phyloP scores from a whole-genome alignment of 805 yeast species.

The Saccharomycopsis babjevae region DNA sequence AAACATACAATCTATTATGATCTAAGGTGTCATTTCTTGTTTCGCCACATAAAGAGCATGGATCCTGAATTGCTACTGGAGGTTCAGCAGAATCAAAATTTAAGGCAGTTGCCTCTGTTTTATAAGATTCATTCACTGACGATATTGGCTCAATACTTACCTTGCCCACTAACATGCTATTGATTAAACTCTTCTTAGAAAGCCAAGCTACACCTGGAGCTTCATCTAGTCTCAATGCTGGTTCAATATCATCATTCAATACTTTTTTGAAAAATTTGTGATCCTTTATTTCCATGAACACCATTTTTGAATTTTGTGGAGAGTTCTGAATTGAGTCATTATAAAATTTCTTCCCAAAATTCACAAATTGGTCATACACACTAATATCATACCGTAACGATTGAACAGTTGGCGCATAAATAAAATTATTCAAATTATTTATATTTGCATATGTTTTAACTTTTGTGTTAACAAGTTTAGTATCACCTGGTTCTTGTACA shows the following conservation, averaged over 20 bases:
- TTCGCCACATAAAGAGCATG: conserved; percentile 85
- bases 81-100: conserved; percentile 10
- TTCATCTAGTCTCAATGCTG: conserved; percentile 28
- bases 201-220: conserved; percentile 59
- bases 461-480: background rate
- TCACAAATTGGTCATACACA: conserved; percentile 8
- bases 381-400: conserved; percentile 16
- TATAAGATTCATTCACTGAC: conserved; percentile 58
- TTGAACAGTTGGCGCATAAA: conserved; percentile 19
- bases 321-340: conserved; percentile 9
- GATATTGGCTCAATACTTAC: conserved; percentile 81
- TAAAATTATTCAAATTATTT: conserved; percentile 7
- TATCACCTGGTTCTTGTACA: background rate
- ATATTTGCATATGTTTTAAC: background rate
- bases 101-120: conserved; percentile 9
- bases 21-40: conserved; percentile 55
- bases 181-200: conserved; percentile 49
- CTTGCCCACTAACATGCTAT: conserved; percentile 64
- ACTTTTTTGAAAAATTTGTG: conserved; percentile 50
- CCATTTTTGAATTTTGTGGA: background rate
- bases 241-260: conserved; percentile 46
- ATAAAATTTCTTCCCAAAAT: conserved; percentile 13
- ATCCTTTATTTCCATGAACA: conserved; percentile 14
- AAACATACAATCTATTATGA: conserved; percentile 65
- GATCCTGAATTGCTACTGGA: conserved; percentile 64